These are phyloP conservation scores for Rhodotorula babjevae DNA, from an alignment of 768 basidiomycete genomes.

Conservation along the genomic window DNA sequence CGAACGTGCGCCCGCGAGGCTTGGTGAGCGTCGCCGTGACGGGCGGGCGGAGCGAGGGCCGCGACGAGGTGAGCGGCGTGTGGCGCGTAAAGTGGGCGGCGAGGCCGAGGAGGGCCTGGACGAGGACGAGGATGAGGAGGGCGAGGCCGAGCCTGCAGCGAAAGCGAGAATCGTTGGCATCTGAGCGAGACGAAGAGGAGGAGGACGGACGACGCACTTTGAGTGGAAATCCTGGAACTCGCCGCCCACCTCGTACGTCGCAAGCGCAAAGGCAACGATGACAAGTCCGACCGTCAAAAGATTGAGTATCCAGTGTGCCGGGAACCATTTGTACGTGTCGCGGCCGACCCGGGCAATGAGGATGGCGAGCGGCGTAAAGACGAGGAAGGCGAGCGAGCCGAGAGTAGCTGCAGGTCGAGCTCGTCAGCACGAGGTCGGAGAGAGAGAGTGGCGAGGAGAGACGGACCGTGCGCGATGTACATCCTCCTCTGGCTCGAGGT, in stretches of 20 bases:
- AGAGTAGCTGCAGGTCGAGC: not conserved
- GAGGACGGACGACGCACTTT: not conserved
- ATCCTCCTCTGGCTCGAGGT: not conserved
- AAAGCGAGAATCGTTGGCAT: not conserved
- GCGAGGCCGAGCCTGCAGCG: slow-evolving; percentile 8
- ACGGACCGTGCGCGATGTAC: not conserved
- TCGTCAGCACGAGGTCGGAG: too few species aligned
- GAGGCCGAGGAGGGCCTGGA: slow-evolving; percentile 9
- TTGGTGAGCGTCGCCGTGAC: not conserved
- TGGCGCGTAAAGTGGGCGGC: not conserved
- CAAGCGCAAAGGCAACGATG: slow-evolving; percentile 4
- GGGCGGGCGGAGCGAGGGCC: not conserved
- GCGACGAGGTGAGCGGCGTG: not conserved
- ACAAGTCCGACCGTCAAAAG: not conserved
- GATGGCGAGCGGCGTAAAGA: not conserved
- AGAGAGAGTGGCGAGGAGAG: too few species aligned
- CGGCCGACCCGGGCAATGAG: slow-evolving; percentile 1
- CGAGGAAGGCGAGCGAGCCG: not conserved
- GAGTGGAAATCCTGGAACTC: not conserved
- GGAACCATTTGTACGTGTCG: not conserved
- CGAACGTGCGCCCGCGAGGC: not conserved
- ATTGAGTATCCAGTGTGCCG: not conserved
- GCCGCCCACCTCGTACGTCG: not conserved
- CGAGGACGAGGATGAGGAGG: slow-evolving; percentile 10
- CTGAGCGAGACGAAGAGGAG: not conserved